Conservation (phyloP, 2,329 filamentous ascomycete genomes). For the Thielaviopsis populi region DNA sequence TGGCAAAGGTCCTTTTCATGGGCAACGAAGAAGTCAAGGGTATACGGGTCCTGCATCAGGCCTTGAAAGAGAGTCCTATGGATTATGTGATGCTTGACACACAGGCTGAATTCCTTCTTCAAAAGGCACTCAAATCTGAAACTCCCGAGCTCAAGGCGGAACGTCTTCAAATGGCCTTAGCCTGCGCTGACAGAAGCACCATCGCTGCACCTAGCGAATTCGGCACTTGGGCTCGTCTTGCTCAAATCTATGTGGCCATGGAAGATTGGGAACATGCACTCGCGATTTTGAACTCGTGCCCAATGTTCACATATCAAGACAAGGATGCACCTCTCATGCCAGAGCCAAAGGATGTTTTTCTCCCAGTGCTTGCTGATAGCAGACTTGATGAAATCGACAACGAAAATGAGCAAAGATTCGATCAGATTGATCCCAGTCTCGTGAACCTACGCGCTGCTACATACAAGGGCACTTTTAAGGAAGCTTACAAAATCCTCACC, state of each 20-base stretch:
- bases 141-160: conserved; percentile 43
- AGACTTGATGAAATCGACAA: conserved; percentile 93
- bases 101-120: conserved; percentile 80
- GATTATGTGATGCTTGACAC: conserved; percentile 93
- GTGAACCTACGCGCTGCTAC: conserved; percentile 72
- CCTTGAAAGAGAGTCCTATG: conserved; percentile 85
- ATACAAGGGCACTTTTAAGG: conserved; percentile 90
- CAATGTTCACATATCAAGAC: conserved; percentile 99
- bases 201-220: conserved; percentile 95
- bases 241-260: conserved; percentile 82
- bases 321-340: conserved; percentile 93
- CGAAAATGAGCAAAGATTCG: conserved; percentile 66
- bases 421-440: conserved; percentile 76
- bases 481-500: conserved; percentile 85
- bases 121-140: conserved; percentile 52
- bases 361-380: conserved; percentile 78
- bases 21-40: conserved; percentile 96
- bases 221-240: conserved; percentile 85
- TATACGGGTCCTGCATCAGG: conserved; percentile 72
- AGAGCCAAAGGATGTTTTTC: conserved; percentile 71
- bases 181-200: conserved; percentile 86
- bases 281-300: conserved; percentile 91
- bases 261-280: conserved; percentile 96
- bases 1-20: conserved; percentile 83
- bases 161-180: conserved; percentile 70